phyloP scores from a whole-genome alignment of 176 grass and related monocot genomes.

The Musa troglodytarum region DNA sequence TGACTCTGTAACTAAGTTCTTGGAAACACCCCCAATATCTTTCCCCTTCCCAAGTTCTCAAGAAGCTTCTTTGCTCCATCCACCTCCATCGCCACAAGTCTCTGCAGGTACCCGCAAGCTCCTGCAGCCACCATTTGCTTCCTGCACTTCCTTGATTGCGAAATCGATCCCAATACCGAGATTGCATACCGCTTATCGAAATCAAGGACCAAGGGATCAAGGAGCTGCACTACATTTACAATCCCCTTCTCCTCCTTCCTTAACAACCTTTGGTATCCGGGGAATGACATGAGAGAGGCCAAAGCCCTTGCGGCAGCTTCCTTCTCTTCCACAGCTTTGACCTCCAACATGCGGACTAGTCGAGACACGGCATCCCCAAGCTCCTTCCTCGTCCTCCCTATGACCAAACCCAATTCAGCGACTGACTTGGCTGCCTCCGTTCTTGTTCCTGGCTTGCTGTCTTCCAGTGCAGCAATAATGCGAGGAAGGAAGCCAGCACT shows the following conservation, averaged over 20 bases:
- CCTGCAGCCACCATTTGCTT: constrained; percentile 82
- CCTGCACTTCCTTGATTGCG: constrained; percentile 51
- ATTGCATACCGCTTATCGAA: constrained; percentile 47
- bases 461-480: constrained; percentile 40
- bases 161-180: constrained; percentile 37
- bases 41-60: constrained; percentile 59
- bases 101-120: constrained; percentile 62
- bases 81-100: constrained; percentile 40
- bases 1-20: constrained; percentile 30
- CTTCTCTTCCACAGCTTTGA: constrained; percentile 32
- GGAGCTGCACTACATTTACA: constrained; percentile 58
- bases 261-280: constrained; percentile 44
- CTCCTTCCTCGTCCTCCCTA: constrained; percentile 34
- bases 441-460: constrained; percentile 27
- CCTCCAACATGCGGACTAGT: constrained; percentile 68
- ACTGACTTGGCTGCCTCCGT: constrained; percentile 49
- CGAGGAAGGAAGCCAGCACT: constrained; percentile 32
- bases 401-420: constrained; percentile 34
- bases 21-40: constrained; percentile 81
- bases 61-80: constrained; percentile 73
- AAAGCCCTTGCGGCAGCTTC: constrained; percentile 52
- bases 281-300: constrained; percentile 29
- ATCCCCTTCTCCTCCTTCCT: constrained; percentile 58
- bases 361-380: constrained; percentile 31
- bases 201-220: constrained; percentile 33